Evolutionary conservation across 106 monocot genomes (phyloP).

Genomic region (Allium sativum): DNA sequence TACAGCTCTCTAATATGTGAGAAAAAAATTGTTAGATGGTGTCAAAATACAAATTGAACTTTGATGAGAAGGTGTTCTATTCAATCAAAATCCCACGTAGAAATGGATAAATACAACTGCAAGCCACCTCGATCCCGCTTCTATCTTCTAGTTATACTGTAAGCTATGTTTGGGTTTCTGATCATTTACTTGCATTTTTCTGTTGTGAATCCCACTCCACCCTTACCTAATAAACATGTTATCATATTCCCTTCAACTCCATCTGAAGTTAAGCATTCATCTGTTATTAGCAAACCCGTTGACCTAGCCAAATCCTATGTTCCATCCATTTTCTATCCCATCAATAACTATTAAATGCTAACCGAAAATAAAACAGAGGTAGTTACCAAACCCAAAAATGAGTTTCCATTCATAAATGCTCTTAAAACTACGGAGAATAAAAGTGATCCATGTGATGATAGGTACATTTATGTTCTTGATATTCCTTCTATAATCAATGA

Average conservation of each 20-base stretch:
- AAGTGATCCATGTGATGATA: conserved; percentile 60
- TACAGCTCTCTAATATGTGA: too few relatives aligned
- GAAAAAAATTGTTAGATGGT: too few relatives aligned
- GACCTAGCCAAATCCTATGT: too few relatives aligned
- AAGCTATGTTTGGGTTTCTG: conserved; percentile 65
- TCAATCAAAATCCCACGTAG: conserved; percentile 17
- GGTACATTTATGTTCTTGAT: conserved; percentile 82
- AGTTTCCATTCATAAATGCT: conserved; percentile 19
- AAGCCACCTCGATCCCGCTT: conserved; percentile 49
- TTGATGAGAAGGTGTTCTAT: conserved; percentile 59
- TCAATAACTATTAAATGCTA: conserved; percentile 14
- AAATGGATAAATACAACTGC: conserved; percentile 59
- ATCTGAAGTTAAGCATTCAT: conserved; percentile 1
- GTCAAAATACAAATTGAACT: too few relatives aligned
- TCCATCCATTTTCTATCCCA: background rate
- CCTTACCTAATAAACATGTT: background rate
- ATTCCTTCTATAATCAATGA: conserved; percentile 61
- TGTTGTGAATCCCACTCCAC: conserved; percentile 17
- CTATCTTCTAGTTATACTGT: conserved; percentile 43
- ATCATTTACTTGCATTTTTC: conserved; percentile 76
- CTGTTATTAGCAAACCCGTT: background rate
- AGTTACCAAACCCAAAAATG: conserved; percentile 3
- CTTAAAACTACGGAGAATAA: conserved; percentile 28
- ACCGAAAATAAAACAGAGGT: too few relatives aligned
- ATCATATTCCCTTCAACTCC: background rate